phyloP scores from a whole-genome alignment of 2,329 filamentous ascomycete genomes.

The Penicillium italicum region DNA sequence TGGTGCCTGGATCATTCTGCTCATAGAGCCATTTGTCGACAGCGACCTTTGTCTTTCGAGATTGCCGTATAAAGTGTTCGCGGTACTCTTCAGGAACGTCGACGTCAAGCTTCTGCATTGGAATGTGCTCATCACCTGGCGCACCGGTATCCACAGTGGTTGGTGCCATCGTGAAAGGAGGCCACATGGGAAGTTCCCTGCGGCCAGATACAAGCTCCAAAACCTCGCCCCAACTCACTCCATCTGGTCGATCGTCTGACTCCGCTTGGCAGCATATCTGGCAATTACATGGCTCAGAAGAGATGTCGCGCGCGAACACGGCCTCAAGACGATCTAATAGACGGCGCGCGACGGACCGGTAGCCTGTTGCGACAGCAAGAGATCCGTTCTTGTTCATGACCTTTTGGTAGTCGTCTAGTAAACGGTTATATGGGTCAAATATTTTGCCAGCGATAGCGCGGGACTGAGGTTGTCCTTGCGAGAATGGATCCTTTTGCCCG shows the following conservation, averaged over 20 bases:
- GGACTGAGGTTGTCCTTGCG: constrained; percentile 59
- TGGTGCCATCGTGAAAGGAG: constrained; percentile 72
- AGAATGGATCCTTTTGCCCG: constrained; percentile 53
- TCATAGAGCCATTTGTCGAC: constrained; percentile 87
- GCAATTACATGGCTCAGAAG: constrained; percentile 78
- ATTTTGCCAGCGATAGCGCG: constrained; percentile 66
- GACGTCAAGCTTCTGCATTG: constrained; percentile 78
- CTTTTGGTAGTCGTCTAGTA: constrained; percentile 79
- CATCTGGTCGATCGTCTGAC: constrained; percentile 52
- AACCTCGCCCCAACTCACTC: constrained; percentile 92
- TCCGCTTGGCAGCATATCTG: constrained; percentile 73
- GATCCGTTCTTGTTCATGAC: constrained; percentile 83
- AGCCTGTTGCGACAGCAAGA: constrained; percentile 89
- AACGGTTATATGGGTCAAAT: constrained; percentile 76
- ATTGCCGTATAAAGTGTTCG: constrained; percentile 87
- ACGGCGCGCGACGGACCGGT: constrained; percentile 86
- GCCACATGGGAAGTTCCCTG: constrained; percentile 81
- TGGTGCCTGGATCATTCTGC: constrained; percentile 69
- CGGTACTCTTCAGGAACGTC: constrained; percentile 92
- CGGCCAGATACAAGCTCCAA: constrained; percentile 88
- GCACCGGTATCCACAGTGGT: constrained; percentile 57
- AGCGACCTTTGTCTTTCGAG: constrained; percentile 84
- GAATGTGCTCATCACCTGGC: constrained; percentile 51
- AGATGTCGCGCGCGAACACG: constrained; percentile 90
- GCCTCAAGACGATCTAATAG: constrained; percentile 87